phyloP scores from a whole-genome alignment of 768 basidiomycete species.

The Leccinum disarticulatum region DNA sequence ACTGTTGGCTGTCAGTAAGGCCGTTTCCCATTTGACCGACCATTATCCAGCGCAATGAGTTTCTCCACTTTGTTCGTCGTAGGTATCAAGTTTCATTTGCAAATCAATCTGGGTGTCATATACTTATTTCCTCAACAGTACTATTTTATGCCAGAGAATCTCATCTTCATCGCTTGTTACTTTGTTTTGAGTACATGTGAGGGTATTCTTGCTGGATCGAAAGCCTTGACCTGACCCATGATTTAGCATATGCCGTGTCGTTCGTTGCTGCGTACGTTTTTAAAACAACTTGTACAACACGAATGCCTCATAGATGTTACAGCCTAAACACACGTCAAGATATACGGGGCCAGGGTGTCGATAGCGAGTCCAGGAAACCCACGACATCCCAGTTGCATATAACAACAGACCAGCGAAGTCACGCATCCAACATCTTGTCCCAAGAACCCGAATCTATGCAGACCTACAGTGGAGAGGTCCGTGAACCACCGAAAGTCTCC shows the following conservation, averaged over 20 bases:
- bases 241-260: conserved; percentile 61
- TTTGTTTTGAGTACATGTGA: conserved; percentile 66
- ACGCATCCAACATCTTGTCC: conserved; percentile 3
- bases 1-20: neutral
- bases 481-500: neutral
- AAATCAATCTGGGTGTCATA: neutral
- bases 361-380: conserved; percentile 33
- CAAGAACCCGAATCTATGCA: neutral
- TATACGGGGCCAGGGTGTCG: conserved; percentile 55
- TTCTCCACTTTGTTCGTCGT: conserved; percentile 56
- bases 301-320: conserved; percentile 14
- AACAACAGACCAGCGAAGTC: neutral
- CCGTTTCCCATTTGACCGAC: neutral
- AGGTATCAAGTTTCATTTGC: conserved; percentile 18
- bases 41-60: conserved; percentile 29
- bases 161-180: conserved; percentile 61
- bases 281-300: neutral
- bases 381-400: conserved; percentile 28
- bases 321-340: conserved; percentile 62
- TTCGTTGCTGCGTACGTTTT: conserved; percentile 59
- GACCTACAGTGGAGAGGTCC: conserved; percentile 6
- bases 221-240: conserved; percentile 2
- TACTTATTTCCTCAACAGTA: conserved; percentile 41
- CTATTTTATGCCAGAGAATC: conserved; percentile 50
- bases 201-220: conserved; percentile 22